These are phyloP conservation scores for Emericellopsis terricola DNA, from an alignment of 495 filamentous ascomycete species.

Conservation along the genomic window DNA sequence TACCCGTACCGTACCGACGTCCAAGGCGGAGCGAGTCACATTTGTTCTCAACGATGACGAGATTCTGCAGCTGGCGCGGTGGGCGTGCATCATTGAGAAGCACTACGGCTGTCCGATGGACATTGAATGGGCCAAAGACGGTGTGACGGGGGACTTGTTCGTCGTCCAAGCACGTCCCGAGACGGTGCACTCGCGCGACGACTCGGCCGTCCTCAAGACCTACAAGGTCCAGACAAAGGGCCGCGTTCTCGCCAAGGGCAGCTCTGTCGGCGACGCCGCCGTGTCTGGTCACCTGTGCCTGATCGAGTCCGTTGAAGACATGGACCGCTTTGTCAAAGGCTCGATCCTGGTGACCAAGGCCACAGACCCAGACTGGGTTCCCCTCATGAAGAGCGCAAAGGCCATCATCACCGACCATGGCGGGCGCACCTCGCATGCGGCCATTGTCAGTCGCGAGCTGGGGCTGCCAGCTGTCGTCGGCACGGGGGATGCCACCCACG, in stretches of 20 bases:
- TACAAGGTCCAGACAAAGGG: conserved; percentile 13
- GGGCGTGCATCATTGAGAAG: conserved; percentile 15
- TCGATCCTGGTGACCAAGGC: conserved; percentile 14
- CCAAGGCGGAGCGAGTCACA: conserved; percentile 14
- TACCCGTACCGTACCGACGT: conserved; percentile 18
- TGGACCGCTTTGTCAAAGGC: conserved; percentile 13
- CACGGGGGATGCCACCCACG: conserved; percentile 13
- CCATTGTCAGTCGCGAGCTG: conserved; percentile 21
- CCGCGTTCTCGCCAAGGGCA: conserved; percentile 9
- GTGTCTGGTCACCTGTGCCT: conserved; percentile 15
- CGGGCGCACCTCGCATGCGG: conserved; percentile 21
- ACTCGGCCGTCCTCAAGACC: conserved; percentile 12
- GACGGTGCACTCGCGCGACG: conserved; percentile 16
- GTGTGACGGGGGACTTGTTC: conserved; percentile 14
- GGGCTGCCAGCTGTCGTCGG: conserved; percentile 18
- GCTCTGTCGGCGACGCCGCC: conserved; percentile 16
- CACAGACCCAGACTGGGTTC: conserved; percentile 21
- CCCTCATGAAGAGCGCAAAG: conserved; percentile 18
- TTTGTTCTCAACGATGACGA: conserved; percentile 14
- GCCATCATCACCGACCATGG: conserved; percentile 21
- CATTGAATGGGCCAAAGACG: conserved; percentile 22
- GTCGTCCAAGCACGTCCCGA: conserved; percentile 21
- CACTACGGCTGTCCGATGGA: conserved; percentile 21
- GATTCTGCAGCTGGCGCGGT: conserved; percentile 17
- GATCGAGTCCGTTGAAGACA: conserved; percentile 11